Conservation (phyloP, 1,284 basidiomycete genomes). For the Malassezia nana region DNA sequence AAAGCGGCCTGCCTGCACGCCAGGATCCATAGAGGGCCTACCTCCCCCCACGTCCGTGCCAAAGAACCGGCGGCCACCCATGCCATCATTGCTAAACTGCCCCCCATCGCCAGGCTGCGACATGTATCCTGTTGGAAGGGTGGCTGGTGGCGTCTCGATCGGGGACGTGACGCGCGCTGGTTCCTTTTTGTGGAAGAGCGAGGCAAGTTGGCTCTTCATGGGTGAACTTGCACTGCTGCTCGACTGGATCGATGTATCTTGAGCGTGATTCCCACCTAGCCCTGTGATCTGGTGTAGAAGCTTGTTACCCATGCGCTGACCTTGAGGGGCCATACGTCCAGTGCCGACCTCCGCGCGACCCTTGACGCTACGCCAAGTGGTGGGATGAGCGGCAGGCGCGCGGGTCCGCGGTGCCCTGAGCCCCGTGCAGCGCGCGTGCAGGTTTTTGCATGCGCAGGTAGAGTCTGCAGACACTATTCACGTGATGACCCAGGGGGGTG, state of each 20-base stretch:
- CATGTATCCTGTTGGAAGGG: background rate
- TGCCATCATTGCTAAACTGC: background rate
- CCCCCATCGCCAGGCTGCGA: background rate
- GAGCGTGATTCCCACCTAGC: background rate
- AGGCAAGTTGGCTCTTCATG: conserved; percentile 5
- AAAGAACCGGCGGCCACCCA: background rate
- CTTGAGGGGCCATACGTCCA: conserved; percentile 12
- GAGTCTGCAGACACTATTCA: background rate
- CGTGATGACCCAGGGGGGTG: background rate
- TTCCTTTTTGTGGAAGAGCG: background rate
- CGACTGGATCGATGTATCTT: background rate
- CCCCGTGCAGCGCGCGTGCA: conserved; percentile 1
- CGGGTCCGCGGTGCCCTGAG: background rate
- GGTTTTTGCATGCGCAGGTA: background rate
- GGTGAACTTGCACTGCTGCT: conserved; percentile 1
- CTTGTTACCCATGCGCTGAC: conserved; percentile 16
- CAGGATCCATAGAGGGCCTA: background rate
- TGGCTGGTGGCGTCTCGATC: background rate
- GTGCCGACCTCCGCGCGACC: background rate
- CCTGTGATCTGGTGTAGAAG: conserved; percentile 14
- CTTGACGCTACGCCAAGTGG: background rate
- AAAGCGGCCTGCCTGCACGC: conserved; percentile 1
- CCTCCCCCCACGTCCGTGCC: background rate
- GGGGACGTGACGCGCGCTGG: background rate
- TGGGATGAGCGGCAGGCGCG: background rate